Evolutionary conservation across 345 rosid genomes (phyloP), one percentile per base, ranked within the genome.

Genomic region (Hypericum androsaemum): DNA sequence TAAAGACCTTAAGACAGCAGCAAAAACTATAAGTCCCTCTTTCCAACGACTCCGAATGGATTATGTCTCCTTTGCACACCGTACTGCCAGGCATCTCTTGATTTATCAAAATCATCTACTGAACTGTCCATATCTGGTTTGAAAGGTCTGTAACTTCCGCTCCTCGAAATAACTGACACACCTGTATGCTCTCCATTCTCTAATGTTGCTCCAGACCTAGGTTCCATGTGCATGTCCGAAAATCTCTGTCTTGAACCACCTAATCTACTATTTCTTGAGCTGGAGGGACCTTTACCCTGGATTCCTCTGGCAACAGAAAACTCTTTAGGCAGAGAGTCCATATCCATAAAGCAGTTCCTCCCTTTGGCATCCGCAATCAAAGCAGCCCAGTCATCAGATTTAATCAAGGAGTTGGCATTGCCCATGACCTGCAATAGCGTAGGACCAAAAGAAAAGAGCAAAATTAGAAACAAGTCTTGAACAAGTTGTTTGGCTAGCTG

Each of bases 381-480:
- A 60, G 94, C 86, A 60, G 90, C 90, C 98, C 98, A 92, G 59
- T 92, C 98, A 32, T 92, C 98, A 51, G 86, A 85, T 52, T 80
- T 71, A 69, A 74, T 63, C 54, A 92, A 68, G 55, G 98, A 84
- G 72, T 69, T 80, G 17, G 95, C 98, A 64, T 92, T 92, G 13
- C 98, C 98, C 90, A 92, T 78, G 37, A 92, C 81, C 98, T 92
- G 95, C 69, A 56, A 63, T 50, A 60, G 59, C 8, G 65, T 38
- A 68, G 63, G 13, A 47, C 52, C 15, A 16, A 39, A 35, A 56
- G 15, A 12, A 40, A 38, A 50, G 50, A 42, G 37, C 13, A 46
- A 39, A 58, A 43, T 48, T 43, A 49, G 32, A 50, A 54, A 5
- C 39, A 36, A 38, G 8, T 5, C 13, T 10, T 22, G 7, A 16